Base-by-base conservation (phyloP, 768 basidiomycete genomes). In the Naematelia encephala region DNA sequence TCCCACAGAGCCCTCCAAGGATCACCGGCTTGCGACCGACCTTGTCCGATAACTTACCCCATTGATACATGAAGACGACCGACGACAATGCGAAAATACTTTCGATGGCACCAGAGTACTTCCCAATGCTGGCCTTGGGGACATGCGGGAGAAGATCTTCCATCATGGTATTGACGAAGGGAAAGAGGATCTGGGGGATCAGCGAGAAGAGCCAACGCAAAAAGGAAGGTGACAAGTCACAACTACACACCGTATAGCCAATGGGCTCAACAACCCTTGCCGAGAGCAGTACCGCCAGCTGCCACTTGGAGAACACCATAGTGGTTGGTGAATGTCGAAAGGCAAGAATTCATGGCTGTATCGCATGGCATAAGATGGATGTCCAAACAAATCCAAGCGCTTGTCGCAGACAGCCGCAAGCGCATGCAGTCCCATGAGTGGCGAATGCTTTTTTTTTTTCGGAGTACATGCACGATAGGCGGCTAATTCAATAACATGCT, bases 11-110 rank as follows among this genome's bases (percentile, higher is more conserved):
- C 1, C 64, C 64, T 23, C 52, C 56, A 34, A 67, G 22, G 1
- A 67, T 58, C 11, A 63, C 60, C 25, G 66, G 66, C 34, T 61
- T 67, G 30, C 66, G 52, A 12, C 67, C 63, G 12, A 64, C 56
- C 23, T 55, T 21, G 51, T 68, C 67, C n/a, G 53, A 56, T 51
- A 68, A 39, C 46, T 50, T 48, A 2, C 67, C 67, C 60, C 63
- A 68, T 19, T 60, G 60, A 39, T 63, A 66, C 58, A 63, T 60
- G 58, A 48, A 63, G 13, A 60, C 23, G 44, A 62, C 54, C 23
- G 51, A 58, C 1, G 43, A 50, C 5, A 62, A 30, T 14, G 60
- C 51, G 30, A 62, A 66, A 4, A 55, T 54, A 22, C 57, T 59
- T 25, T 66, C 64, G n/a, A 62, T 55, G 3, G 54, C 46, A 1